Conservation (phyloP, 805 yeast species). For the Saccharomycopsis javanensis region DNA sequence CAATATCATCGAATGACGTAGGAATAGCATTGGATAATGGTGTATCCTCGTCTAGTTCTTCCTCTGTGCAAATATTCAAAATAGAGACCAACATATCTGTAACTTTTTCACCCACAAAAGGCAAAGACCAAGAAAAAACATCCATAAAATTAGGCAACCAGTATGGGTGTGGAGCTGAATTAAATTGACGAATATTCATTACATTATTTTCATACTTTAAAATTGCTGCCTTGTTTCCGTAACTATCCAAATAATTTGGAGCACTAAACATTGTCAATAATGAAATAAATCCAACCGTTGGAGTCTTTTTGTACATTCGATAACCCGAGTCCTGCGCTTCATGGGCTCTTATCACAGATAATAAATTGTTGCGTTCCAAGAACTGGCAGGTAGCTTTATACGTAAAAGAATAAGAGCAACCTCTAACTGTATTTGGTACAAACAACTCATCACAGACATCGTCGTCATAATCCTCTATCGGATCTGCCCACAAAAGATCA, state of each 20-base stretch:
- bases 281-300: slow-evolving; percentile 79
- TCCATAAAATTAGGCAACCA: slow-evolving; percentile 97
- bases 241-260: slow-evolving; percentile 87
- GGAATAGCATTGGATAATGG: slow-evolving; percentile 39
- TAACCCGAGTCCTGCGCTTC: slow-evolving; percentile 98
- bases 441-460: slow-evolving; percentile 40
- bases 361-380: slow-evolving; percentile 62
- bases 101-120: slow-evolving; percentile 93
- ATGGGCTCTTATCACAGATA: slow-evolving; percentile 89
- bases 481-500: slow-evolving; percentile 94
- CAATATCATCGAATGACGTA: slow-evolving; percentile 24
- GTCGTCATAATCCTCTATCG: slow-evolving; percentile 78
- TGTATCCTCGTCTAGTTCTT: slow-evolving; percentile 74
- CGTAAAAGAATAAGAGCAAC: slow-evolving; percentile 86
- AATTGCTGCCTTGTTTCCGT: slow-evolving; percentile 92
- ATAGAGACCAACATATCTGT: slow-evolving; percentile 88
- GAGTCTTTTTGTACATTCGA: slow-evolving; percentile 82
- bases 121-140: slow-evolving; percentile 94
- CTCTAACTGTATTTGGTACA: slow-evolving; percentile 66
- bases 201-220: slow-evolving; percentile 84
- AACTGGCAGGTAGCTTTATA: slow-evolving; percentile 75
- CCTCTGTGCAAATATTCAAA: slow-evolving; percentile 89
- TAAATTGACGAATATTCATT: slow-evolving; percentile 92
- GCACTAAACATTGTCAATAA: slow-evolving; percentile 89
- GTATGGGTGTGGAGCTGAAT: slow-evolving; percentile 88